These are phyloP conservation scores for Sporothrix brasiliensis DNA, from an alignment of 2,329 filamentous ascomycete genomes.

Conservation along the genomic window DNA sequence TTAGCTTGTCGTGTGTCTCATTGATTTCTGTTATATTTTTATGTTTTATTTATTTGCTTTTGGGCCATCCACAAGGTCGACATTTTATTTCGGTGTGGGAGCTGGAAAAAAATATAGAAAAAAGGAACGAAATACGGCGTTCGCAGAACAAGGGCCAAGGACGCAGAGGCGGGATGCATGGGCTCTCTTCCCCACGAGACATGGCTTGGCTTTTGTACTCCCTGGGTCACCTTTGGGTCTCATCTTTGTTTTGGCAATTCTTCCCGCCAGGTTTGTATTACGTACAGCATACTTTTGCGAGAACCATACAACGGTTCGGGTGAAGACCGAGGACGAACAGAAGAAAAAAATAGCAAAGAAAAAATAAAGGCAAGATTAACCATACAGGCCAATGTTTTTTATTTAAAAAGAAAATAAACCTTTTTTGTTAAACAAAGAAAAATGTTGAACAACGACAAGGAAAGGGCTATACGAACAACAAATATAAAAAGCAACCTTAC, in stretches of 20 bases:
- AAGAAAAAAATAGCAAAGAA: neutral
- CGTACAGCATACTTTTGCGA: neutral
- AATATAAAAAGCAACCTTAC: neutral
- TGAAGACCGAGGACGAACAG: neutral
- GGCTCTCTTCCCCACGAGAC: slow-evolving; percentile 26
- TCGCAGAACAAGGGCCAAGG: neutral
- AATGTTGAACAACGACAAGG: neutral
- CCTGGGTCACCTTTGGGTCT: neutral
- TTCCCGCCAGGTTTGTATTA: slow-evolving; percentile 7
- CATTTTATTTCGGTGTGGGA: neutral
- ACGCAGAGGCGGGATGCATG: slow-evolving; percentile 19
- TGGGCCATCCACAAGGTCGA: no score
- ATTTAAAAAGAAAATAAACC: no score
- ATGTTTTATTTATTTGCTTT: no score
- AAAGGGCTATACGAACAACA: neutral
- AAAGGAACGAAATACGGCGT: neutral
- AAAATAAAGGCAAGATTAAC: neutral
- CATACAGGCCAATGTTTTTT: no score
- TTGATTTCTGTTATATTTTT: no score
- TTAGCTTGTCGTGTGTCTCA: no score
- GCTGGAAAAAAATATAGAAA: neutral
- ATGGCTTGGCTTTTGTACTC: slow-evolving; percentile 9
- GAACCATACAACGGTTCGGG: neutral
- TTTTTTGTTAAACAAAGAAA: no score
- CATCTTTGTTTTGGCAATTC: neutral